Conservation (phyloP, 179 eudicot genomes). For the Pouteria campechiana region DNA sequence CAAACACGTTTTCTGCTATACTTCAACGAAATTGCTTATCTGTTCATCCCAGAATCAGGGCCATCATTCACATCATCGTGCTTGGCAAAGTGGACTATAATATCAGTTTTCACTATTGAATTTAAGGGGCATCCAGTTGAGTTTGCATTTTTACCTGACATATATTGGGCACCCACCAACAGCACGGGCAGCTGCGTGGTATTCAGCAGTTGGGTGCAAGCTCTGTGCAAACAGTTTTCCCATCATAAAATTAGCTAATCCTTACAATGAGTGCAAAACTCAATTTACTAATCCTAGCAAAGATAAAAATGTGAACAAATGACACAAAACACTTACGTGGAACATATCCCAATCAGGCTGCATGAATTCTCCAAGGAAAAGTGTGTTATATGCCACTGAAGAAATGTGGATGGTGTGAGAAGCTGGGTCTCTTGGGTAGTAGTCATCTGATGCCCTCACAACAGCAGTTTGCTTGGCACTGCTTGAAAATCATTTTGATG, state of each 20-base stretch:
- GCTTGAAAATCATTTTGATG: too few relatives aligned
- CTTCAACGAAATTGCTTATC: too few relatives aligned
- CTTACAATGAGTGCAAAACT: not conserved
- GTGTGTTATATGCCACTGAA: conserved; percentile 72
- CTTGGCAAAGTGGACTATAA: too few relatives aligned
- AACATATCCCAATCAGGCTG: conserved; percentile 99
- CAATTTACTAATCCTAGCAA: not conserved
- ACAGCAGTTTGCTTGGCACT: conserved; percentile 71
- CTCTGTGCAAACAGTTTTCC: conserved; percentile 38
- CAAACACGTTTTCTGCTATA: too few relatives aligned
- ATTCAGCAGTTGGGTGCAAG: conserved; percentile 89
- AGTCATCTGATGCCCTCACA: conserved; percentile 92
- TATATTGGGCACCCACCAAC: conserved; percentile 89
- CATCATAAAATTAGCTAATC: not conserved
- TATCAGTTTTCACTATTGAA: too few relatives aligned
- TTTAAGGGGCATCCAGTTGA: too few relatives aligned
- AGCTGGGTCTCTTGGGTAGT: conserved; percentile 87
- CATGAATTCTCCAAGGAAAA: conserved; percentile 94
- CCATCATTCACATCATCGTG: too few relatives aligned
- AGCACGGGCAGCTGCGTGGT: conserved; percentile 90
- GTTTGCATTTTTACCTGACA: too few relatives aligned
- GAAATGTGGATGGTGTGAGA: conserved; percentile 95
- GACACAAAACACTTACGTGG: conserved; percentile 43
- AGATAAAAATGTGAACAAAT: not conserved
- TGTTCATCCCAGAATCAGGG: too few relatives aligned